Evolutionary conservation across 2,329 filamentous ascomycete species (phyloP).

Genomic region (Rutstroemia sydowiana): DNA sequence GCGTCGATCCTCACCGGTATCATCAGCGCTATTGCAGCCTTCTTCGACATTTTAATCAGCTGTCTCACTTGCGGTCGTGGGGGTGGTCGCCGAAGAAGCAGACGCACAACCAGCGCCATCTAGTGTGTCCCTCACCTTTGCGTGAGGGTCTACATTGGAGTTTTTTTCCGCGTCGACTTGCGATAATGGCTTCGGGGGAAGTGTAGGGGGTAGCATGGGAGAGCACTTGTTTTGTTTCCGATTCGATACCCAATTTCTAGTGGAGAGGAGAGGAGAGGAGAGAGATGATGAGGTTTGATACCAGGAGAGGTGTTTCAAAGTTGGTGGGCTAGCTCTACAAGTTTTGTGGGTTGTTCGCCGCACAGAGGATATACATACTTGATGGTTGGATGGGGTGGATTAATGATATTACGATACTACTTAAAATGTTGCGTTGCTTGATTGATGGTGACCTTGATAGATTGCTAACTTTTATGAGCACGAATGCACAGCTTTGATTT

Average conservation of each 20-base stretch:
- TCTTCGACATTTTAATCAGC: constrained; percentile 32
- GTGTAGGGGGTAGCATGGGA: neutral
- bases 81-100: constrained; percentile 22
- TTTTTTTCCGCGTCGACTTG: neutral
- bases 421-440: neutral
- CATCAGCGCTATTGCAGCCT: constrained; percentile 26
- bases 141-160: neutral
- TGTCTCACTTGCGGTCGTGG: constrained; percentile 32
- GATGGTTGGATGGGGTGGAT: neutral
- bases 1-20: constrained; percentile 31
- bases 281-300: neutral
- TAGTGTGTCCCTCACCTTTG: constrained; percentile 11
- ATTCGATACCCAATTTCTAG: neutral
- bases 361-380: neutral
- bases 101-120: constrained; percentile 19
- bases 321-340: neutral
- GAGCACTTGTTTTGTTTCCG: neutral
- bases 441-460: no score
- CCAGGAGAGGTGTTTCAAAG: neutral
- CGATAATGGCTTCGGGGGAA: neutral
- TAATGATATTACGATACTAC: neutral
- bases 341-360: neutral
- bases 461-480: no score
- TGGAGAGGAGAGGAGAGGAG: neutral
- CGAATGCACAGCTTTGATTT: no score